These are phyloP conservation scores for Inga oerstediana DNA, from an alignment of 306 rosid species.

Conservation along the genomic window DNA sequence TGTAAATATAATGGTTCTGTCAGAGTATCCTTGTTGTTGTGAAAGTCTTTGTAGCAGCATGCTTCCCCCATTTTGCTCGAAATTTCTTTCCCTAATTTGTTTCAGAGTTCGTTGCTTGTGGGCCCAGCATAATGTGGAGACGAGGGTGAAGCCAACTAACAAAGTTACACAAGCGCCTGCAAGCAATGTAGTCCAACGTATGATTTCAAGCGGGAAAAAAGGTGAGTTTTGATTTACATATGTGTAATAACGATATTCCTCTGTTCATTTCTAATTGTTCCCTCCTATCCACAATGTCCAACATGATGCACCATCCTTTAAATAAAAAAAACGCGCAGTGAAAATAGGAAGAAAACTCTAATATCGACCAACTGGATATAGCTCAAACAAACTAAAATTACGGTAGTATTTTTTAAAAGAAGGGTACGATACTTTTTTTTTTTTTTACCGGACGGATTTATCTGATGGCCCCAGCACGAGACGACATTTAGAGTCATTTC, in stretches of 20 bases:
- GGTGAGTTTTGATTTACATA: not conserved
- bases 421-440: too few species aligned
- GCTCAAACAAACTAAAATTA: not conserved
- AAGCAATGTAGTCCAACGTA: not conserved
- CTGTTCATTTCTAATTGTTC: not conserved
- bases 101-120: not conserved
- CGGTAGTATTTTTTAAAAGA: not conserved
- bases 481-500: too few species aligned
- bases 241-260: not conserved
- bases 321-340: not conserved
- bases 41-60: slow-evolving; percentile 5
- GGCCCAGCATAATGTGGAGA: not conserved
- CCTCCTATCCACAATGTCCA: not conserved
- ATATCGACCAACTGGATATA: not conserved
- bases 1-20: slow-evolving; percentile 29
- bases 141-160: not conserved
- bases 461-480: not conserved
- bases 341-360: not conserved
- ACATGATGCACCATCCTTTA: not conserved
- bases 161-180: not conserved
- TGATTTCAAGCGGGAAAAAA: too few species aligned
- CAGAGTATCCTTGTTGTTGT: not conserved
- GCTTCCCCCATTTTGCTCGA: slow-evolving; percentile 43
- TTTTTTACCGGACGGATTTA: not conserved
- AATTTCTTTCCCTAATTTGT: not conserved